Evolutionary conservation across 208 protist species (phyloP).

Genomic region (Novymonas esmeraldas): DNA sequence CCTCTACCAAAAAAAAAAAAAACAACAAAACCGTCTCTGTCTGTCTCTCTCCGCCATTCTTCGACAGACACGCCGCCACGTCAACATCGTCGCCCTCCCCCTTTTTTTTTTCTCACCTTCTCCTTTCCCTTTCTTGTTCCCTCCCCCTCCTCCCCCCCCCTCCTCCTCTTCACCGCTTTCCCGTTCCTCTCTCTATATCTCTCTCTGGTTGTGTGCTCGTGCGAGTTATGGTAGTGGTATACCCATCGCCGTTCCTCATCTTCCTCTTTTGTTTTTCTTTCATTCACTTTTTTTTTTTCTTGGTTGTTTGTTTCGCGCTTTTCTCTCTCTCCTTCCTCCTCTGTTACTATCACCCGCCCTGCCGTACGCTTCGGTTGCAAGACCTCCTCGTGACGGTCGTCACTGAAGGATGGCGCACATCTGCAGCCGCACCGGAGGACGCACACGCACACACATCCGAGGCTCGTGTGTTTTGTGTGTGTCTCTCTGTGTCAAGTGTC

Average conservation of each 20-base stretch:
- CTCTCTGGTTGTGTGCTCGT: constrained; percentile 1
- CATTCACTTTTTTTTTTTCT: constrained; percentile 7
- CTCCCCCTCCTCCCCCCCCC: not conserved
- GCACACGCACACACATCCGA: too few species aligned
- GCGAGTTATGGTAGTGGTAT: too few species aligned
- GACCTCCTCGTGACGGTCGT: too few species aligned
- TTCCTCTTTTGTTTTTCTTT: not conserved
- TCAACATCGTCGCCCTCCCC: not conserved
- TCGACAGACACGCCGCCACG: too few species aligned
- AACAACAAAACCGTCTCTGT: too few species aligned
- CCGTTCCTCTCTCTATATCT: not conserved
- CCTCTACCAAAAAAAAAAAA: too few species aligned
- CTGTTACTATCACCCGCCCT: too few species aligned
- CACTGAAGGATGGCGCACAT: too few species aligned
- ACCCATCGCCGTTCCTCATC: not conserved
- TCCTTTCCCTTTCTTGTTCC: not conserved
- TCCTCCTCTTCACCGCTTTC: not conserved
- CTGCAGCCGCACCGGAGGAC: too few species aligned
- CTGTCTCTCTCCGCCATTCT: constrained; percentile 1
- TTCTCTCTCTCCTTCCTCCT: constrained; percentile 1
- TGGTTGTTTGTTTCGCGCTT: not conserved
- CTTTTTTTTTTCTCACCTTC: not conserved
- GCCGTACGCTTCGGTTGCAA: too few species aligned
- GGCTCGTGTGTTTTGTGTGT: too few species aligned
- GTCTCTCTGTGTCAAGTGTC: too few species aligned